Evolutionary conservation across 306 rosid genomes (phyloP), one percentile per base, ranked within the genome.

Genomic region (Erythrophleum fordii): DNA sequence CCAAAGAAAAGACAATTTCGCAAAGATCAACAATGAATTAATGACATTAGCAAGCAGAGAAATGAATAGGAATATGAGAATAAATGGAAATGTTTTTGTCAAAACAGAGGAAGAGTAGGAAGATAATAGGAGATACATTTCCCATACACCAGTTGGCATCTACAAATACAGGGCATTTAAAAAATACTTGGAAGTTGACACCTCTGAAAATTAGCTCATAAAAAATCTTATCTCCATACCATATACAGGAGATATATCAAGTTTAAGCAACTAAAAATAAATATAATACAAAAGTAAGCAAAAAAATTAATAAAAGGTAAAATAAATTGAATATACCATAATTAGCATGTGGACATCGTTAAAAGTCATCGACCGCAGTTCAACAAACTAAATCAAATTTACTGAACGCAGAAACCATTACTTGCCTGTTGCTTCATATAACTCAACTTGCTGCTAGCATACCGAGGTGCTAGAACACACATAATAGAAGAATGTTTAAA

Each of bases 401-500:
- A 48, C 81, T n/a, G 45, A 70, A 75, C 12, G 12, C 37, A 34
- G 41, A 45, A 61, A 65, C 6, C 20, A 76, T 79, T 53, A 80
- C 92, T 69, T 83, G 80, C 98, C 95, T 89, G 86, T 70, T 95
- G 97, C 81, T 91, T 91, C 75, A 95, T 60, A 78, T 81, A 78
- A 83, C 99, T 86, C 81, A 89, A 66, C 88, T 91, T 95, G 82
- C 87, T 85, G 84, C 99, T 95, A 23, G 90, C 90, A 45, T 93
- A 89, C 56, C 99, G 92, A 81, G 99, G 92, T 18, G 94, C 84
- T 55, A 95, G 80, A 82, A 93, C 94, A 83, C 97, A 95, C 72
- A 62, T 93, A 17, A 95, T 96, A 56, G 98, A 95, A 13, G 99
- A 95, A 88, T 91, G 94, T 81, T 90, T 95, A 85, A 95, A 95